A percentile compares a stretch with the other conserved stretches of the same genome.
These are phyloP conservation scores for Cyberlindnera amylophila DNA, from an alignment of 805 yeast genomes.

Conservation along the genomic window DNA sequence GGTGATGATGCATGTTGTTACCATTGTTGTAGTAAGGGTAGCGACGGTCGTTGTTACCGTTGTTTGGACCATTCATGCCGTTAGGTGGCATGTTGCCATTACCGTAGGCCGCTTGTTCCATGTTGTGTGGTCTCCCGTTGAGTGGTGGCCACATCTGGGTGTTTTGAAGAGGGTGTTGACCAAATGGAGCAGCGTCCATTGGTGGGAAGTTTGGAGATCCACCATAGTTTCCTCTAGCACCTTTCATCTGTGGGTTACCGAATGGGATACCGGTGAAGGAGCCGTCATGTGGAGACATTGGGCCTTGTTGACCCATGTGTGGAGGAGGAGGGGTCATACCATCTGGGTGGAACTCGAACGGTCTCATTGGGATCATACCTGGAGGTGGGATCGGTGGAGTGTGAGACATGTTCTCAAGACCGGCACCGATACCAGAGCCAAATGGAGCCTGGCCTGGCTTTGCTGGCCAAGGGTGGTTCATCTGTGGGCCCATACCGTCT, in stretches of 20 bases:
- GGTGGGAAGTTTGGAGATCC: slow-evolving; percentile 14
- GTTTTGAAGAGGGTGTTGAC: slow-evolving; percentile 19
- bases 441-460: slow-evolving; percentile 22
- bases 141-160: slow-evolving; percentile 26
- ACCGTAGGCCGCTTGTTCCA: slow-evolving; percentile 8
- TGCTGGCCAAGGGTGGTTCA: slow-evolving; percentile 22
- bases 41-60: slow-evolving; percentile 16
- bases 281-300: slow-evolving; percentile 14
- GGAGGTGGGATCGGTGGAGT: slow-evolving; percentile 26
- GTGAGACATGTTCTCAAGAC: slow-evolving; percentile 19
- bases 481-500: slow-evolving; percentile 15
- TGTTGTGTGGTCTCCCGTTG: slow-evolving; percentile 18
- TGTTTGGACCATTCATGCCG: slow-evolving; percentile 11
- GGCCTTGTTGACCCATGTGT: slow-evolving; percentile 10
- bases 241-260: slow-evolving; percentile 16
- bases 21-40: slow-evolving; percentile 18
- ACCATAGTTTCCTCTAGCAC: slow-evolving; percentile 7
- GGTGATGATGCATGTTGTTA: slow-evolving; percentile 11
- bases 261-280: slow-evolving; percentile 7
- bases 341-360: slow-evolving; percentile 27
- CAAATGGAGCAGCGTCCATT: slow-evolving; percentile 16
- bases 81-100: slow-evolving; percentile 11
- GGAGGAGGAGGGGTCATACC: slow-evolving; percentile 18
- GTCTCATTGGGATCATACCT: slow-evolving; percentile 26
- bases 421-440: slow-evolving; percentile 10